These are phyloP conservation scores for Clarireedia homoeocarpa DNA, from an alignment of 2,329 filamentous ascomycete species.

Conservation along the genomic window DNA sequence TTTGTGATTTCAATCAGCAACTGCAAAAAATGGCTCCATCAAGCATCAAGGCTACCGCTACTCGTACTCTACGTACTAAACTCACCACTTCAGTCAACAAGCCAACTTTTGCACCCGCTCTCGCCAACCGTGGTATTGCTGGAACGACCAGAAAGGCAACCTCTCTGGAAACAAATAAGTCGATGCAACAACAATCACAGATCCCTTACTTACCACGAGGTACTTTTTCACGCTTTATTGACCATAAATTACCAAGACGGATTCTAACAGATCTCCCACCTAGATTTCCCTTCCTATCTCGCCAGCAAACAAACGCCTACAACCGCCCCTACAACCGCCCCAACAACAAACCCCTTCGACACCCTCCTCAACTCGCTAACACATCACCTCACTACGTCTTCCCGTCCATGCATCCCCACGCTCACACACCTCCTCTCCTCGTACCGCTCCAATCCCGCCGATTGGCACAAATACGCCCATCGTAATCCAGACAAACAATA, in stretches of 20 bases:
- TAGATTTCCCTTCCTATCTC: constrained; percentile 1
- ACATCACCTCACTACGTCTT: constrained; percentile 10
- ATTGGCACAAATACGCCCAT: constrained; percentile 72
- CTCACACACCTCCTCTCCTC: constrained; percentile 15
- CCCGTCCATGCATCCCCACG: constrained; percentile 13
- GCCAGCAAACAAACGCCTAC: neutral
- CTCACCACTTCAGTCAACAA: neutral
- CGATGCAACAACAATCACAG: neutral
- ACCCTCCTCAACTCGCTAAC: constrained; percentile 16
- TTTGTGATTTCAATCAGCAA: neutral
- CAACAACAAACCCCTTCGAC: constrained; percentile 12
- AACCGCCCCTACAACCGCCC: neutral
- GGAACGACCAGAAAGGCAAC: constrained; percentile 10
- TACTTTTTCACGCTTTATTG: neutral
- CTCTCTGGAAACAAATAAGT: neutral
- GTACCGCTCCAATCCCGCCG: constrained; percentile 17
- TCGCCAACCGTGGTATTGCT: constrained; percentile 3
- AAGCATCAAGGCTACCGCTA: constrained; percentile 1
- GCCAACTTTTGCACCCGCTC: neutral
- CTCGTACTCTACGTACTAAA: constrained; percentile 5
- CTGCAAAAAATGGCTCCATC: constrained; percentile 2
- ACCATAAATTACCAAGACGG: neutral
- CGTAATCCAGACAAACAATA: constrained; percentile 62
- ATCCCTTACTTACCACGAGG: constrained; percentile 4
- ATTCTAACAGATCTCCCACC: neutral